phyloP scores from a whole-genome alignment of 1,284 basidiomycete species.

The Quambalaria eucalypti region DNA sequence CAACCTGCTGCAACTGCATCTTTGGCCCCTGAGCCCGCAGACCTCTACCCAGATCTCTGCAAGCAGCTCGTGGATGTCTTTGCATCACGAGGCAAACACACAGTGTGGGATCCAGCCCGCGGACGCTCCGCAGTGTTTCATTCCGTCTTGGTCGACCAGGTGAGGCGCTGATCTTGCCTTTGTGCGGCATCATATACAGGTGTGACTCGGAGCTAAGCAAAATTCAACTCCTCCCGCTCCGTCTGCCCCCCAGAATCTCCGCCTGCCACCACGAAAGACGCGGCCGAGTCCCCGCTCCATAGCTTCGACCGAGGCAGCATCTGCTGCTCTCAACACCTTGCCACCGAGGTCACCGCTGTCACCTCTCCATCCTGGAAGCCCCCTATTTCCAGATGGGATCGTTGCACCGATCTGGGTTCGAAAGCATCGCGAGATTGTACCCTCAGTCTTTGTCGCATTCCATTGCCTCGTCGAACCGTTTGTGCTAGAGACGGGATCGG shows the following conservation, averaged over 20 bases:
- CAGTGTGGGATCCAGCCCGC: constrained; percentile 28
- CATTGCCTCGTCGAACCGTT: constrained; percentile 54
- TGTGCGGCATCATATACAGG: too few relatives aligned
- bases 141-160: constrained; percentile 26
- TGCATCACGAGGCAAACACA: constrained; percentile 16
- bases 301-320: constrained; percentile 5
- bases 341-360: constrained; percentile 72
- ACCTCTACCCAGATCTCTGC: constrained; percentile 10
- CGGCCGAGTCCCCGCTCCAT: constrained; percentile 49
- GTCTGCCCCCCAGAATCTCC: constrained; percentile 52
- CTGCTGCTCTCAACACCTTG: constrained; percentile 13
- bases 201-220: too few relatives aligned
- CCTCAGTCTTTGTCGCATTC: constrained; percentile 85
- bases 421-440: constrained; percentile 82
- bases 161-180: too few relatives aligned
- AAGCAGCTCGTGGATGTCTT: constrained; percentile 23
- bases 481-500: too few relatives aligned
- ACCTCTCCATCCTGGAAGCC: constrained; percentile 74
- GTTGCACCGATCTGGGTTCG: constrained; percentile 95
- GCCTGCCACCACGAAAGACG: constrained; percentile 78
- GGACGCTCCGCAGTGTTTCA: constrained; percentile 28
- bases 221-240: not conserved
- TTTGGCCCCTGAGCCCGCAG: not conserved
- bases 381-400: constrained; percentile 83
- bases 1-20: too few relatives aligned